Conservation (phyloP, 371 early-diverging fungal genomes). For the Haplosporangium sp. region DNA sequence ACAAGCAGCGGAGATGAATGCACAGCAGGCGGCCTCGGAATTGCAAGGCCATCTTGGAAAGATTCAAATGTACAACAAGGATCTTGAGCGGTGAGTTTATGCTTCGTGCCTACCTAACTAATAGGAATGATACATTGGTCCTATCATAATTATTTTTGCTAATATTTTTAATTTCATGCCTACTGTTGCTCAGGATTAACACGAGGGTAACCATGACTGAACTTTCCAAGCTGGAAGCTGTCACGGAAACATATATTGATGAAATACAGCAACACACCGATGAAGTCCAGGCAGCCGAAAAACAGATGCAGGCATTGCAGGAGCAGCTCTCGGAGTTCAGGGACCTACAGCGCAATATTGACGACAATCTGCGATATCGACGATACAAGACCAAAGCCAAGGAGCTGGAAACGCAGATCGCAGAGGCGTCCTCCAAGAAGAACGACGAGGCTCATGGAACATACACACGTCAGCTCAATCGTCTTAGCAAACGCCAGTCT, state of each 20-base stretch:
- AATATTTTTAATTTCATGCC: neutral
- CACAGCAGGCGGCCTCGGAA: slow-evolving; percentile 41
- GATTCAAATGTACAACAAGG: slow-evolving; percentile 55
- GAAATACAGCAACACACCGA: slow-evolving; percentile 41
- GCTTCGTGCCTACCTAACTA: neutral
- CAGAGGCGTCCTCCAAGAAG: slow-evolving; percentile 47
- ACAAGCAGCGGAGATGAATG: slow-evolving; percentile 44
- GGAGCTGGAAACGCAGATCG: slow-evolving; percentile 54
- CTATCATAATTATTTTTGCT: neutral
- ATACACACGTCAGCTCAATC: slow-evolving; percentile 54
- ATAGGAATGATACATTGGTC: too few species aligned
- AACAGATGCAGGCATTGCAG: slow-evolving; percentile 58
- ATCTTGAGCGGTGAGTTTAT: slow-evolving; percentile 57
- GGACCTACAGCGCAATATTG: slow-evolving; percentile 68
- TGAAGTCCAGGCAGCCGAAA: slow-evolving; percentile 27
- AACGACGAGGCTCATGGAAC: slow-evolving; percentile 30
- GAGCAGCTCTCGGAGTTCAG: slow-evolving; percentile 61
- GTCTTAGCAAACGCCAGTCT: slow-evolving; percentile 60
- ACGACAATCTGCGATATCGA: slow-evolving; percentile 75
- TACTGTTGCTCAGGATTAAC: slow-evolving; percentile 20
- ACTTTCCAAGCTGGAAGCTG: slow-evolving; percentile 36
- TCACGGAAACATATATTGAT: slow-evolving; percentile 28
- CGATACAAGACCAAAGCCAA: slow-evolving; percentile 55
- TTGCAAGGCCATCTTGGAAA: slow-evolving; percentile 57
- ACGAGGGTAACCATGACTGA: slow-evolving; percentile 22